These are phyloP conservation scores for Pseudogymnoascus sp. DNA, from an alignment of 2,329 filamentous ascomycete genomes.

Conservation along the genomic window DNA sequence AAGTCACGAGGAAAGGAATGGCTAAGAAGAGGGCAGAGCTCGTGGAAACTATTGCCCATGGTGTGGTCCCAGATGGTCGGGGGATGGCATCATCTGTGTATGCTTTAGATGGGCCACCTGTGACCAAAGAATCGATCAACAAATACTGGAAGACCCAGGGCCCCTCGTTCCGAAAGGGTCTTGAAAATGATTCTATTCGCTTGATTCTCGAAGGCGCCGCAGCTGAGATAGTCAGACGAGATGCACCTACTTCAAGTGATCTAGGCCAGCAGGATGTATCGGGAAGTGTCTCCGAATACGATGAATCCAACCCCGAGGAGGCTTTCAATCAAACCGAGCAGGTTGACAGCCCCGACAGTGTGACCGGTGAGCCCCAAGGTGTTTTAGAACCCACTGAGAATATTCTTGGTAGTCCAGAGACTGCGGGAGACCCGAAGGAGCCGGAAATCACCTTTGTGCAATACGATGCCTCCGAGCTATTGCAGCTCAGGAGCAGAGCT, in stretches of 20 bases:
- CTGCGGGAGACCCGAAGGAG: neutral
- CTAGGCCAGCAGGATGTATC: neutral
- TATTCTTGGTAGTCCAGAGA: neutral
- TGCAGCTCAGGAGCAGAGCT: neutral
- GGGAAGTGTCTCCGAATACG: neutral
- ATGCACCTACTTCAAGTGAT: slow-evolving; percentile 1
- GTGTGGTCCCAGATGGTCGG: neutral
- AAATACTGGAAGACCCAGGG: neutral
- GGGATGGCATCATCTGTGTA: neutral
- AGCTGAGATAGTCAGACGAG: neutral
- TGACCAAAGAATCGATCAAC: neutral
- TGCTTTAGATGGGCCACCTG: neutral
- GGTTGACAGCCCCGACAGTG: neutral
- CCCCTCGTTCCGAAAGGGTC: neutral
- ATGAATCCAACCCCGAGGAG: neutral
- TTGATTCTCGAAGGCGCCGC: neutral
- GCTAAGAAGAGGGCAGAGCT: neutral
- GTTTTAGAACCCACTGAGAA: neutral
- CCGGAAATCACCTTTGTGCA: neutral
- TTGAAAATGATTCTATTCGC: neutral
- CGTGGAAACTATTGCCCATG: neutral
- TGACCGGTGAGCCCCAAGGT: neutral
- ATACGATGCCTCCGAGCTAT: neutral
- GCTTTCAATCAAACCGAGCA: neutral
- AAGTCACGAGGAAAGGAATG: neutral